Evolutionary conservation across 805 yeast species (phyloP), one percentile per base, ranked within the genome.

Genomic region (Nakazawaea ishiwadae): DNA sequence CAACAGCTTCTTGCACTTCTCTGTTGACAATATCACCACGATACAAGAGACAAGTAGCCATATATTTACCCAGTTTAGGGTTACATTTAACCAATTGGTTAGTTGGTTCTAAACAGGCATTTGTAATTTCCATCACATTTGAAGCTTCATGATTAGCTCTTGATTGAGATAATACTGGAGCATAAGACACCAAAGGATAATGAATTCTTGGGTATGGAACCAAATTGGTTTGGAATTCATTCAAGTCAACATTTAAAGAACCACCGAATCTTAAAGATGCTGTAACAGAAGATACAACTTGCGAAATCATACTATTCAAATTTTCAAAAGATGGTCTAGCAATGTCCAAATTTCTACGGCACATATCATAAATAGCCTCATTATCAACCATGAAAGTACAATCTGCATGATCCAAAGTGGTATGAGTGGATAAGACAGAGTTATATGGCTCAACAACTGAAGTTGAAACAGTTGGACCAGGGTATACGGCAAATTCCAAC

Each of bases 61-160:
- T 88, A 72, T 88, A 88, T 69, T 88, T 87, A 58, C 96, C 96
- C 47, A 70, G 62, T 68, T 88, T 81, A 58, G 95, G 90, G 67
- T 88, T 95, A 71, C 96, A 88, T 72, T 87, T 87, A 52, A 88
- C 96, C 91, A 88, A 82, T 71, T 88, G 96, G 70, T 87, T 85
- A 54, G 88, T 82, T 51, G 95, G 95, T 70, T 88, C 96, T 64
- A 88, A 87, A 71, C 96, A 88, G 31, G 96, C 84, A 52, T 86
- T 87, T 34, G 96, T 88, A 66, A 88, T 88, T 66, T 87, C 96
- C 35, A 84, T 70, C 35, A 88, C 93, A 14, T 88, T 77, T 70
- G 87, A 86, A 31, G 95, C 75, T 74, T 88, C 96, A 65, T 88
- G 96, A 61, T 75, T 73, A 37, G 95, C 88, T 75, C 88, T 86